phyloP scores from a whole-genome alignment of 2,329 filamentous ascomycete genomes.

The Massarina eburnea region DNA sequence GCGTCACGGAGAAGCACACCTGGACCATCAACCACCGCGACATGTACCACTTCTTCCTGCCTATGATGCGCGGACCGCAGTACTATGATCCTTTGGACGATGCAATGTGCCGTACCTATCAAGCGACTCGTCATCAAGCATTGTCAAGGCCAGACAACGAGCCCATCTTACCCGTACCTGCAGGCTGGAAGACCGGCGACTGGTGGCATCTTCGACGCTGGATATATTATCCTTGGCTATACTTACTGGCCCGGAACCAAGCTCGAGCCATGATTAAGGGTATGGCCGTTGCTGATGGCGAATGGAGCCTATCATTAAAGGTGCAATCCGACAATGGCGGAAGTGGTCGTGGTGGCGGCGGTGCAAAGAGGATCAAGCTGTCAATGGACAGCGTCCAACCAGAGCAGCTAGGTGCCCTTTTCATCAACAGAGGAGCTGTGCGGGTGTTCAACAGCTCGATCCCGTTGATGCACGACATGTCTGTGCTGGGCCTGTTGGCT shows the following conservation, averaged over 20 bases:
- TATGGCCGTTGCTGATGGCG: conserved; percentile 2
- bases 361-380: conserved; percentile 1
- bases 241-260: conserved; percentile 5
- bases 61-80: conserved; percentile 7
- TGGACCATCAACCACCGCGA: conserved; percentile 7
- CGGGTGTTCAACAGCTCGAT: conserved; percentile 6
- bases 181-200: conserved; percentile 3
- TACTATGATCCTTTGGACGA: conserved; percentile 5
- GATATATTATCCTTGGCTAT: conserved; percentile 8
- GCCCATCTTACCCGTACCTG: conserved; percentile 6
- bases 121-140: conserved; percentile 6
- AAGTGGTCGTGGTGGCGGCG: conserved; percentile 1
- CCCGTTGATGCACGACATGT: conserved; percentile 7
- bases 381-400: background rate
- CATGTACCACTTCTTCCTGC: conserved; percentile 6
- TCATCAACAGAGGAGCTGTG: conserved; percentile 2
- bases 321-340: conserved; percentile 1
- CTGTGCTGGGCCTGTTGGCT: conserved; percentile 7
- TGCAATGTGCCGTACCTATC: conserved; percentile 5
- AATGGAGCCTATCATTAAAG: conserved; percentile 5
- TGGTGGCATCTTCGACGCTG: conserved; percentile 7
- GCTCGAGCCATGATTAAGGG: conserved; percentile 7
- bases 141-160: conserved; percentile 6
- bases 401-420: background rate
- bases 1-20: conserved; percentile 4